These are phyloP conservation scores for Herpetomonas tarakana DNA, from an alignment of 208 protist genomes.

Conservation along the genomic window DNA sequence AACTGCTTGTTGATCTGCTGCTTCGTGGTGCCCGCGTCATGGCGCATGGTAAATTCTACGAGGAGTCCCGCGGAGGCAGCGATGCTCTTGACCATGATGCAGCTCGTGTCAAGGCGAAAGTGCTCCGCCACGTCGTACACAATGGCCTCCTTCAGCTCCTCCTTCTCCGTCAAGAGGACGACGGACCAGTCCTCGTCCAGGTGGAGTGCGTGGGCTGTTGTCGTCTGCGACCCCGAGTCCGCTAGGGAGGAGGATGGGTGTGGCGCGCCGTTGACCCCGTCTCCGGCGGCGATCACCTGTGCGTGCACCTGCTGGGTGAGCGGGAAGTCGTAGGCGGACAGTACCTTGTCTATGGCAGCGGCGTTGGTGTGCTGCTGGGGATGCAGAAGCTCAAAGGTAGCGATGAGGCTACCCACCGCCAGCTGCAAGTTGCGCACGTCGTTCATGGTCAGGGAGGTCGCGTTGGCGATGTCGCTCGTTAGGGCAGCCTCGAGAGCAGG, in stretches of 20 bases:
- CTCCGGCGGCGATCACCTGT: too few species aligned
- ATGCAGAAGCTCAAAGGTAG: background rate
- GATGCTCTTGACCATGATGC: conserved; percentile 32
- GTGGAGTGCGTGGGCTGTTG: background rate
- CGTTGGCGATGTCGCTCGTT: background rate
- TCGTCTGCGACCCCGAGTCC: background rate
- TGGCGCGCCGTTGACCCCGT: background rate
- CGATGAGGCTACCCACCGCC: background rate
- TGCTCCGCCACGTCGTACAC: conserved; percentile 21
- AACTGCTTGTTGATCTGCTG: conserved; percentile 14
- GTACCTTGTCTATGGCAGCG: background rate
- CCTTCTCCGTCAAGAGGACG: conserved; percentile 15
- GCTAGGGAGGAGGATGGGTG: background rate
- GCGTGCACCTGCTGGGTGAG: background rate
- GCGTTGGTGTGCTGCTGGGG: background rate
- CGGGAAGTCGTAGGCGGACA: background rate
- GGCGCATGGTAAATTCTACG: conserved; percentile 40
- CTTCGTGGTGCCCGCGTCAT: conserved; percentile 17
- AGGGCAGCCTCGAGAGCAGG: background rate
- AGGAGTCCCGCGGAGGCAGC: conserved; percentile 15
- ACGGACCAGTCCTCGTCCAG: background rate
- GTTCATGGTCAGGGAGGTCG: background rate
- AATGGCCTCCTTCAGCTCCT: conserved; percentile 28
- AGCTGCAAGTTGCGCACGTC: background rate
- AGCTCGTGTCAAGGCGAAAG: conserved; percentile 18